Evolutionary conservation across 441 rosid species (phyloP).

Genomic region (Gossypium schwendimanii): DNA sequence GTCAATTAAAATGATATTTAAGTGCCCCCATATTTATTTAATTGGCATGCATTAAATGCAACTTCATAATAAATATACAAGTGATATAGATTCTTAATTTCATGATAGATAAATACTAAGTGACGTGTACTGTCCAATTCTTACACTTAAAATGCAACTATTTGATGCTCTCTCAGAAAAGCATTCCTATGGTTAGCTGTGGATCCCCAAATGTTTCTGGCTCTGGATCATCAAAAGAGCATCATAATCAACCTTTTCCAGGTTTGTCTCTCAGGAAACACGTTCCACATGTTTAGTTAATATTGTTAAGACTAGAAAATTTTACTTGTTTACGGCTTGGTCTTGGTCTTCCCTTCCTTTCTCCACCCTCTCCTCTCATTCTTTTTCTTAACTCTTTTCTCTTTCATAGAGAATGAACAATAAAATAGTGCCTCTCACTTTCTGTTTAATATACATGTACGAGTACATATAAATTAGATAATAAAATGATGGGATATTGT

Average conservation of each 20-base stretch:
- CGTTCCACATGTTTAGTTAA: neutral
- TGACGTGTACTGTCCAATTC: neutral
- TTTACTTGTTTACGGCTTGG: neutral
- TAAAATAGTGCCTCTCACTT: neutral
- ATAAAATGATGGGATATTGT: neutral
- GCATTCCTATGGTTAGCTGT: constrained; percentile 26
- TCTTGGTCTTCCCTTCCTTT: neutral
- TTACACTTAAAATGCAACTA: neutral
- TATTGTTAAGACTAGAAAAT: neutral
- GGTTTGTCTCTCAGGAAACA: constrained; percentile 39
- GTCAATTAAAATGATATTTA: constrained; percentile 4
- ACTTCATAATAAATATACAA: neutral
- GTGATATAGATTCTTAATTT: neutral
- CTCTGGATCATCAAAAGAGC: constrained; percentile 49
- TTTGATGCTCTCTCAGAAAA: constrained; percentile 32
- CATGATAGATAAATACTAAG: neutral
- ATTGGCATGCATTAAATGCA: neutral
- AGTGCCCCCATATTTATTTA: constrained; percentile 5
- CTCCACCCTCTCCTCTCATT: neutral
- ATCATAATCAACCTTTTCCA: constrained; percentile 39
- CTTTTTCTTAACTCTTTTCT: neutral
- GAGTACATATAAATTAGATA: neutral
- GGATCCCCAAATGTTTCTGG: constrained; percentile 44
- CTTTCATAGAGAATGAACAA: neutral
- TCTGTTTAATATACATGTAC: neutral